Evolutionary conservation across 2,329 filamentous ascomycete genomes (phyloP).

Genomic region (Fusarium sp.): DNA sequence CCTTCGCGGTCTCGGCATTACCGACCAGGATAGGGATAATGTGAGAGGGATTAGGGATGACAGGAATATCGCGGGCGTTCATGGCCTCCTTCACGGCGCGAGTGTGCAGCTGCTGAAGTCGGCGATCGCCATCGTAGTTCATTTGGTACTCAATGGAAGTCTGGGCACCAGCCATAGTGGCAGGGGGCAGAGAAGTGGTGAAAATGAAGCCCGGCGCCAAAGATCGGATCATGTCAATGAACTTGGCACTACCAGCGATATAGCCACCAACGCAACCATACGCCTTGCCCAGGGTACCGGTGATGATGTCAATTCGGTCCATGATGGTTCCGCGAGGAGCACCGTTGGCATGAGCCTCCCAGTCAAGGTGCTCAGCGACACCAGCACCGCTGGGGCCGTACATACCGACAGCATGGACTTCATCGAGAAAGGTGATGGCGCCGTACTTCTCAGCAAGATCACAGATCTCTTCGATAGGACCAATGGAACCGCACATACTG

Average conservation of each 20-base stretch:
- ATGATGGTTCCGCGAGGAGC: constrained; percentile 85
- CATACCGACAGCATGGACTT: constrained; percentile 99
- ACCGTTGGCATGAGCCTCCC: constrained; percentile 83
- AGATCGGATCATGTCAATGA: constrained; percentile 94
- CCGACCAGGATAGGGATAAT: constrained; percentile 95
- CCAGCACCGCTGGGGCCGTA: constrained; percentile 96
- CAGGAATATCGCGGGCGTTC: constrained; percentile 84
- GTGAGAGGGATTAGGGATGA: constrained; percentile 97
- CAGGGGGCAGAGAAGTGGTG: constrained; percentile 94
- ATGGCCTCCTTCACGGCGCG: constrained; percentile 92
- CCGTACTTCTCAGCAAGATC: constrained; percentile 98
- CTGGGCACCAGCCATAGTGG: constrained; percentile 94
- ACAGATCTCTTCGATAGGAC: constrained; percentile 94
- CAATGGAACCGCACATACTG: constrained; percentile 98
- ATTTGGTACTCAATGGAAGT: constrained; percentile 95
- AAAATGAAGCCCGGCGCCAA: constrained; percentile 98
- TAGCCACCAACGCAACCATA: constrained; percentile 98
- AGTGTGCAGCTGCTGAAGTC: constrained; percentile 95
- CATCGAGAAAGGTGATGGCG: constrained; percentile 95
- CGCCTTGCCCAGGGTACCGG: constrained; percentile 95
- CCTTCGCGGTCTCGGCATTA: constrained; percentile 91
- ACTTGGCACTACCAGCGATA: constrained; percentile 87
- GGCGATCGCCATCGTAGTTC: constrained; percentile 84
- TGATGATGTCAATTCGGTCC: constrained; percentile 98
- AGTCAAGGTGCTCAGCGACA: constrained; percentile 97